Conservation (phyloP, 306 rosid genomes). For the Coriaria nepalensis region DNA sequence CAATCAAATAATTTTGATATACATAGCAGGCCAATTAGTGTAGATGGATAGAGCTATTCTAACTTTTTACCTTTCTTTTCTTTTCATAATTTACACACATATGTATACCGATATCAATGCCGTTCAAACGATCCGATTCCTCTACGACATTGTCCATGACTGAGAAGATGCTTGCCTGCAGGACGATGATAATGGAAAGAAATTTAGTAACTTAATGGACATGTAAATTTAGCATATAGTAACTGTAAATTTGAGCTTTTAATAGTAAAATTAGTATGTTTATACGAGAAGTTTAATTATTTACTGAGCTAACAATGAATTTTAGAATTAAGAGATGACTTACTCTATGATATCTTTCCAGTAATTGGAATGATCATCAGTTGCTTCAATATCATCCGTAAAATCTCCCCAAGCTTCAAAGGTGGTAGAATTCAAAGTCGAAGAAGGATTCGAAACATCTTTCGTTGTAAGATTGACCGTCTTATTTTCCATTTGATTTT, state of each 20-base stretch:
- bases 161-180: slow-evolving; percentile 19
- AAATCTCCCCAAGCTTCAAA: slow-evolving; percentile 44
- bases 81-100: no score
- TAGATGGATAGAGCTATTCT: no score
- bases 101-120: neutral
- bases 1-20: no score
- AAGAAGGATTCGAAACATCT: slow-evolving; percentile 14
- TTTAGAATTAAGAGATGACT: slow-evolving; percentile 1
- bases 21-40: no score
- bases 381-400: slow-evolving; percentile 27
- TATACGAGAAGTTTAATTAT: neutral
- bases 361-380: slow-evolving; percentile 15
- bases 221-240: no score
- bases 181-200: neutral
- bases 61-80: no score
- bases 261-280: neutral
- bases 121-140: neutral
- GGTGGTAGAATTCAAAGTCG: slow-evolving; percentile 23
- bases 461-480: slow-evolving; percentile 9
- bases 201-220: neutral
- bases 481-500: slow-evolving; percentile 18
- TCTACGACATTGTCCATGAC: slow-evolving; percentile 16
- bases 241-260: neutral
- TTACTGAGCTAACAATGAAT: no score
- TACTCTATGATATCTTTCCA: slow-evolving; percentile 44